Percentiles rank a stretch among this genome's conserved stretches.
Evolutionary conservation across 1,284 basidiomycete genomes (phyloP).

Genomic region (Microstroma glucosiphilum): DNA sequence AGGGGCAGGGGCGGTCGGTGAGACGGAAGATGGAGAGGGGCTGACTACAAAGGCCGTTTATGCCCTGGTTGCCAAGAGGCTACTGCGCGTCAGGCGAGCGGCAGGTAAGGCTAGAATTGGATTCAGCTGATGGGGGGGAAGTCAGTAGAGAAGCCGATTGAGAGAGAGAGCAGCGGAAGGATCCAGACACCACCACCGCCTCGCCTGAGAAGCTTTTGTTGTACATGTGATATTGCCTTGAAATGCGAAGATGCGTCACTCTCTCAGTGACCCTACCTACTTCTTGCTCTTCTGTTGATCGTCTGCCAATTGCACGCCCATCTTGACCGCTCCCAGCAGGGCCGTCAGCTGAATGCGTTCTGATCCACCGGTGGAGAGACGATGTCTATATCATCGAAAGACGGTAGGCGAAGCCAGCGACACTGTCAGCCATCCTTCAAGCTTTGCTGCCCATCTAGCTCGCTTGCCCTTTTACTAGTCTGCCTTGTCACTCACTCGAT

Average conservation of each 20-base stretch:
- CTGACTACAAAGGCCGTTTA: constrained; percentile 44
- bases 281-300: constrained; percentile 10
- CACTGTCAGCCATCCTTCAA: background rate
- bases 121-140: background rate
- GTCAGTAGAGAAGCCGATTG: background rate
- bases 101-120: background rate
- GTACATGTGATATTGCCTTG: too few relatives aligned
- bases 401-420: background rate
- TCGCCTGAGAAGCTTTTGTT: too few relatives aligned
- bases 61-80: constrained; percentile 42
- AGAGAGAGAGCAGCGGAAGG: too few relatives aligned
- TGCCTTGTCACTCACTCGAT: constrained; percentile 63
- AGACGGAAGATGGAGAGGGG: constrained; percentile 15
- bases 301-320: constrained; percentile 65
- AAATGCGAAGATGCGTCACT: too few relatives aligned
- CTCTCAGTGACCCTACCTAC: background rate
- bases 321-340: constrained; percentile 85
- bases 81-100: constrained; percentile 21
- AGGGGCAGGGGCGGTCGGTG: constrained; percentile 3
- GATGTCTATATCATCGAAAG: constrained; percentile 60
- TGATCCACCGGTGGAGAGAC: constrained; percentile 82
- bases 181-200: too few relatives aligned
- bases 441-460: background rate
- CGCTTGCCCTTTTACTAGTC: background rate
- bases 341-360: constrained; percentile 94